A percentile compares a stretch with the other conserved stretches of the same genome.
These are phyloP conservation scores for Triticum turgidum DNA, from an alignment of 176 grass and related monocot species.

Conservation along the genomic window DNA sequence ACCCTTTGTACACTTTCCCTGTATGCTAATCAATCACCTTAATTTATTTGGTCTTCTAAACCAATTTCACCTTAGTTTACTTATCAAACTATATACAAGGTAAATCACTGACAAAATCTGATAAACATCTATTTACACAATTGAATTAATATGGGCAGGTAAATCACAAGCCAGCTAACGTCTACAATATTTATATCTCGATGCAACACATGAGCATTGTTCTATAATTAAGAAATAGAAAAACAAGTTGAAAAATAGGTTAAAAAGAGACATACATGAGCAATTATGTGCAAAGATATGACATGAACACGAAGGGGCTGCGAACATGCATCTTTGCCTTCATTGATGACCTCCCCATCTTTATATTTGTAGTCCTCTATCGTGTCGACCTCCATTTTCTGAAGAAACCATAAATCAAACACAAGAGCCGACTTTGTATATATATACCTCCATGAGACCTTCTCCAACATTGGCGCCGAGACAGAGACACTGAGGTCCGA, in stretches of 20 bases:
- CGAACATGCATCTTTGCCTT: neutral
- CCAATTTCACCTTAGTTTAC: too few species aligned
- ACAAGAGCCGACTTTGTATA: neutral
- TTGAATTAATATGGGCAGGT: too few species aligned
- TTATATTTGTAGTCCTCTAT: neutral
- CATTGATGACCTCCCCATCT: neutral
- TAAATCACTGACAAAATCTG: too few species aligned
- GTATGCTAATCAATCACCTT: too few species aligned
- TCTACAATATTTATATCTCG: too few species aligned
- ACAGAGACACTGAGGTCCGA: neutral
- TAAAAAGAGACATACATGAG: neutral
- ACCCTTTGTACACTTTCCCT: too few species aligned
- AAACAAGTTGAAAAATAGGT: neutral
- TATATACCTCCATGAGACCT: neutral
- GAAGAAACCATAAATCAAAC: neutral
- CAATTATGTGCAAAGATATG: neutral
- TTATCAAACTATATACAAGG: too few species aligned
- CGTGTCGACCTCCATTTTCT: neutral
- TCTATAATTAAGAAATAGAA: too few species aligned
- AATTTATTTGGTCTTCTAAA: too few species aligned
- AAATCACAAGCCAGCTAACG: too few species aligned
- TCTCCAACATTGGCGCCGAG: neutral
- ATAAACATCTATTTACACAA: too few species aligned
- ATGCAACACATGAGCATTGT: too few species aligned
- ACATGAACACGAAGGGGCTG: neutral